Evolutionary conservation across 257 asterid genomes (phyloP).

Genomic region (Gynochthodes officinalis): DNA sequence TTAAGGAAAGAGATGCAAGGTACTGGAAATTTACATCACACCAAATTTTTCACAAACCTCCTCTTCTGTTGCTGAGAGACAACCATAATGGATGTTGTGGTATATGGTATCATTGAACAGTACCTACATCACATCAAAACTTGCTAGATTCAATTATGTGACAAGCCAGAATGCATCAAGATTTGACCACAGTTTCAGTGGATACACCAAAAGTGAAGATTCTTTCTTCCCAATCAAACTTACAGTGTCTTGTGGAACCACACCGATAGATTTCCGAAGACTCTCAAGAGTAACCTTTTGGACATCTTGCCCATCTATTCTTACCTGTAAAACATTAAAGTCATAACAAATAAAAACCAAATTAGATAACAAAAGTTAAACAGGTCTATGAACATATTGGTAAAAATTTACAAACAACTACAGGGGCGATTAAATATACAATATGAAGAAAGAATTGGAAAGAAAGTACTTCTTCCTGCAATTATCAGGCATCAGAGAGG

Average conservation of each 20-base stretch:
- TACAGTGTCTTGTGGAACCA: conserved; percentile 99
- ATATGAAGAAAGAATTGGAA: not conserved
- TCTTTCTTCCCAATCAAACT: conserved; percentile 31
- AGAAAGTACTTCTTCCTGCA: not conserved
- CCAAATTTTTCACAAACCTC: conserved; percentile 48
- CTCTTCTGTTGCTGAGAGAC: conserved; percentile 84
- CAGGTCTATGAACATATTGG: not conserved
- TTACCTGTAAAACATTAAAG: conserved; percentile 51
- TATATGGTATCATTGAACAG: conserved; percentile 92
- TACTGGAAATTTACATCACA: conserved; percentile 1
- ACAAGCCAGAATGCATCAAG: not conserved
- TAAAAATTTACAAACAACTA: not conserved
- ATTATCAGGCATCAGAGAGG: not conserved
- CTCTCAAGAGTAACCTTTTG: conserved; percentile 78
- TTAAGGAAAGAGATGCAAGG: conserved; percentile 13
- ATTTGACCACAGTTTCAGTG: not conserved
- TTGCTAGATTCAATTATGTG: conserved; percentile 3
- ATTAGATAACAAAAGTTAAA: conserved; percentile 3
- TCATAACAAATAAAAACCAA: conserved; percentile 4
- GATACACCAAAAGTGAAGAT: not conserved
- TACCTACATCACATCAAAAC: conserved; percentile 52
- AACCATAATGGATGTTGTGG: conserved; percentile 91
- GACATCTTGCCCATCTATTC: conserved; percentile 89
- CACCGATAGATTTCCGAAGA: conserved; percentile 89
- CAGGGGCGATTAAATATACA: not conserved